Base-by-base conservation (phyloP, 1,284 basidiomycete genomes). In the Hortiboletus rubellus region DNA sequence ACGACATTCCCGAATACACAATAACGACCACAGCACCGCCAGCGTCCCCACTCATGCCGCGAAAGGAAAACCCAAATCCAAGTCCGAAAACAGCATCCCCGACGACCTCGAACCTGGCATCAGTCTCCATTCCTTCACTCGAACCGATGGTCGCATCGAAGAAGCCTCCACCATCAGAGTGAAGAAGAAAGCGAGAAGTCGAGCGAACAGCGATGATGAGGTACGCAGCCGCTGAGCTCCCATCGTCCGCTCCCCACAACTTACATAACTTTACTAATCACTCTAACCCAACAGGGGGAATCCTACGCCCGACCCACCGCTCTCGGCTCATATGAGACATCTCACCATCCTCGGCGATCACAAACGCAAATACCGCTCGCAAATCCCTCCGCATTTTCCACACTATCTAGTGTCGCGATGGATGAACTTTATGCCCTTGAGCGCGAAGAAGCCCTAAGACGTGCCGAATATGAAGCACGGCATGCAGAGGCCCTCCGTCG, bases 1-100 rank as follows among this genome's bases (percentile, higher is more conserved):
- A 24, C 85, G 96, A 56, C 96, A 99, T 70, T 90, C 93, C 1
- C 86, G 96, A 55, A 99, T 98, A 66, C 96, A 99, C 74, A 87
- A 76, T 63, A 86, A 82, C 63, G 79, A 86, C 67, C 74, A 75
- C 57, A 74, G 64, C 52, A 58, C 66, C 52, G 54, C 63, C 54
- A 37, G 59, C 27, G 63, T 72, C 55, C 64, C 74, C 22, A 46
- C 64, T 43, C 66, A 59, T 59, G 56, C 57, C 52, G 24, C 57
- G 46, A 76, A 74, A 58, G 61, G 67, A 54, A 78, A 76, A 55
- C 62, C 59, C 40, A 71, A 72, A 62, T 34, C 63, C 50, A 72
- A 74, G 54, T 58, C 66, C 34, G 76, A 79, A 60, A 69, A 73
- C 52, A 58, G 65, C 37, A 67, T 71, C 49, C 61, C 72, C 54